Base-by-base conservation (phyloP, 768 basidiomycete species). In the Nidula microcarpa region DNA sequence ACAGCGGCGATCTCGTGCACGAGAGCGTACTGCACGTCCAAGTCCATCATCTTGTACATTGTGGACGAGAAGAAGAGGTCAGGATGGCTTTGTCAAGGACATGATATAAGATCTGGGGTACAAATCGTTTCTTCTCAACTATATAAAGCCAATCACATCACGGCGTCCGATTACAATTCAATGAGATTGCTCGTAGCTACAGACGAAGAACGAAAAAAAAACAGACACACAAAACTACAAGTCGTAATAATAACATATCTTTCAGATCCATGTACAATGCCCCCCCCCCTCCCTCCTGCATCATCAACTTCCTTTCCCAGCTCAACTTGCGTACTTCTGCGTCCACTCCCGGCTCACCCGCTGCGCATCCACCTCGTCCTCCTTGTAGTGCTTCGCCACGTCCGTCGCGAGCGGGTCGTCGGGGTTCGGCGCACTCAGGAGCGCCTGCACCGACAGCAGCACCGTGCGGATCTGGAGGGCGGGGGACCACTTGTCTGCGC, bases 391-490 rank as follows among this genome's bases (percentile, higher is more conserved):
- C 70, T 97, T 95, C 32, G 97, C 97, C 14, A 94, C 91, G 58
- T 96, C 94, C 37, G 94, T 92, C 34, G 94, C 94, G 30, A 96
- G 81, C 4, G 94, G 94, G 64, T 96, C 94, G 62, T 96, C 94
- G 1, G 97, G 97, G 71, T 99, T 99, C 2, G 97, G 97, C 1
- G 97, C 87, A 57, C 89, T 91, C 43, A 99, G 78, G 45, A 99
- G 77, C n/a, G 97, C 97, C 71, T 99, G 97, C 65, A 99, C 81
- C 39, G 96, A 98, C 49, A 99, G 81, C 53, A 99, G 77, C 49
- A 99, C 97, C 1, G 97, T 99, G 60, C 97, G 88, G 73, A 99
- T 99, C 69, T 99, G 97, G 14, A 99, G 79, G 0, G 97, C 97
- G 16, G 97, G 97, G 8, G 94, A 97, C 97, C 97, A 99, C 78